Conservation (phyloP, 2,329 filamentous ascomycete species). For the Phyllosticta capitalensis region DNA sequence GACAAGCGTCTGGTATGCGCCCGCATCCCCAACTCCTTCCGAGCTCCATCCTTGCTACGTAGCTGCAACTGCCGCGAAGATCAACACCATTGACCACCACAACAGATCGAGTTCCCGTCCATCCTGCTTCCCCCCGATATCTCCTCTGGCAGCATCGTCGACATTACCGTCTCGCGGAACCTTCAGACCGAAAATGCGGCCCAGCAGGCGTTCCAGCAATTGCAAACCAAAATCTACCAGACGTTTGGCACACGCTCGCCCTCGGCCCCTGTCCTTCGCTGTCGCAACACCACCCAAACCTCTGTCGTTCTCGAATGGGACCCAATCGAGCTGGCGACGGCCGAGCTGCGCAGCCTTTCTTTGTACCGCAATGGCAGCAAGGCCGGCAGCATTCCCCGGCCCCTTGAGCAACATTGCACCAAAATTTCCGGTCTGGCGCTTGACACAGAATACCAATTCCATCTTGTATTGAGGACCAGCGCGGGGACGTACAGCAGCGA, state of each 20-base stretch:
- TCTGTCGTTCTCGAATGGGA: constrained; percentile 98
- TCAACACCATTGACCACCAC: constrained; percentile 11
- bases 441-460: constrained; percentile 92
- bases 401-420: constrained; percentile 79
- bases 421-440: constrained; percentile 96
- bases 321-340: constrained; percentile 82
- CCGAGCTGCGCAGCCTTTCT: constrained; percentile 78
- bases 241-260: constrained; percentile 79
- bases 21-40: constrained; percentile 13
- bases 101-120: constrained; percentile 93
- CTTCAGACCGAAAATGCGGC: constrained; percentile 64
- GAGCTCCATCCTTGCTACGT: constrained; percentile 13
- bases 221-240: constrained; percentile 82
- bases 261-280: constrained; percentile 67
- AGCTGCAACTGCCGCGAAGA: neutral
- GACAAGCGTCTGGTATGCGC: constrained; percentile 83
- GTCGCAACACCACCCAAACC: constrained; percentile 97
- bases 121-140: constrained; percentile 94
- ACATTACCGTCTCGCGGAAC: constrained; percentile 92
- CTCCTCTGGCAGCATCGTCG: constrained; percentile 90
- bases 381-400: constrained; percentile 85
- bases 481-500: constrained; percentile 82
- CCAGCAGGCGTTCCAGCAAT: constrained; percentile 64
- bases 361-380: constrained; percentile 95
- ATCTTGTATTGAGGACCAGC: constrained; percentile 80